Base-by-base conservation (phyloP, 495 filamentous ascomycete genomes). In the Penicillium arizonense region DNA sequence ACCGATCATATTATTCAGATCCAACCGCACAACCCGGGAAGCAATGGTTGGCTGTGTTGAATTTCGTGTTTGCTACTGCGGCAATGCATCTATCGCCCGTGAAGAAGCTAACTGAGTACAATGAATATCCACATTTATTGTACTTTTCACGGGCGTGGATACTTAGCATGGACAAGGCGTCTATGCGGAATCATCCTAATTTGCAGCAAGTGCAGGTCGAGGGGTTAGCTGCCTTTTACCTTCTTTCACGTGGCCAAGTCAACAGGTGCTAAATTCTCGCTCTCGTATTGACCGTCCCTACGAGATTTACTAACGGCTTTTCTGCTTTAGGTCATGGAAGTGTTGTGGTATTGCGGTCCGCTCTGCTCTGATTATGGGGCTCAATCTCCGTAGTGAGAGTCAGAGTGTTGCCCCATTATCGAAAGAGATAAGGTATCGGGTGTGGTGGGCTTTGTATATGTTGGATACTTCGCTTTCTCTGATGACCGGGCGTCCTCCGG, bases 11-110 rank as follows among this genome's bases (percentile, higher is more conserved):
- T 24, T 73, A 69, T 40, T 39, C 55, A 16, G 52, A 51, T 13
- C 38, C 61, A 3, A 55, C 46, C 13, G 56, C 63, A n/a, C 58
- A 61, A 18, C 66, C 72, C 1, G 63, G 68, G 2, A 67, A 61
- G 11, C 67, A 72, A 50, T 85, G 80, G 80, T 62, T 82, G 28
- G 77, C 81, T 1, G 78, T 80, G 16, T 53, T 85, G n/a, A 85
- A 87, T 63, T 50, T 85, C 6, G 72, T 86, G 30, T 84, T 86
- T 61, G 83, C 83, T 8, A 82, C 84, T 49, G 73, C 75, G n/a
- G 71, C 79, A 7, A 72, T 68, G 44, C 77, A 79, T 59, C 69
- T 68, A 12, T 38, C 44, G 32, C 67, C 81, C 13, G 32, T 62
- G 2, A 63, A 68, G 33, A 66, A 61, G 12, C 62, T 65, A 42